These are phyloP conservation scores for Fusarium pseudoanthophilum DNA, from an alignment of 2,329 filamentous ascomycete species.

Conservation along the genomic window DNA sequence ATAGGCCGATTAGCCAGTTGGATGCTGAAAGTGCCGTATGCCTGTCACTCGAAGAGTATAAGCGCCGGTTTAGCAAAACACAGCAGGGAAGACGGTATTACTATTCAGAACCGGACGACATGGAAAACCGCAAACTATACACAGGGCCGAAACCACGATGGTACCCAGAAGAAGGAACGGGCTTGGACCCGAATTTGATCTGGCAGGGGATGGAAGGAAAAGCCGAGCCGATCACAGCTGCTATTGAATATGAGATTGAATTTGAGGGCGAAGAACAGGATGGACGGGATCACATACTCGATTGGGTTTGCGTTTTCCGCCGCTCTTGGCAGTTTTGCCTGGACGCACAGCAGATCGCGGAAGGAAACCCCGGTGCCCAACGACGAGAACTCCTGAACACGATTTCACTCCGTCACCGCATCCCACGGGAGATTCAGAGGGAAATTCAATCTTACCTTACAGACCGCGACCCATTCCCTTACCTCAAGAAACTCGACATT, in stretches of 20 bases:
- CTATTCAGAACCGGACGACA: background rate
- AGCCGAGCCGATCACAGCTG: background rate
- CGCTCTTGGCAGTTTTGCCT: conserved; percentile 22
- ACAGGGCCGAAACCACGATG: background rate
- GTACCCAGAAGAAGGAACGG: background rate
- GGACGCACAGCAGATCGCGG: background rate
- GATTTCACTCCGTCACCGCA: fast-evolving
- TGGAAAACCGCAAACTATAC: background rate
- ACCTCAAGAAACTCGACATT: conserved; percentile 5
- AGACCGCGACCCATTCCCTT: background rate
- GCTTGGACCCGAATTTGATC: background rate
- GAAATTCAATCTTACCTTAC: background rate
- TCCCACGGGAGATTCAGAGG: background rate
- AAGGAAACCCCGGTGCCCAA: background rate
- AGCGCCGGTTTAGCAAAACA: background rate
- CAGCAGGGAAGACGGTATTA: background rate
- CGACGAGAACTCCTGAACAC: background rate
- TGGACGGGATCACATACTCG: too few species aligned
- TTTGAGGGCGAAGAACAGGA: too few species aligned
- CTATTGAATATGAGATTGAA: too few species aligned
- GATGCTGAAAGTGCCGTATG: background rate
- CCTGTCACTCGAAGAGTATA: background rate
- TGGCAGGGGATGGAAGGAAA: background rate
- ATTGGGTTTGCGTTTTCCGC: background rate
- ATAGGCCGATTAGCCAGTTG: fast-evolving